phyloP scores from a whole-genome alignment of 257 asterid genomes.

The Linderniella brevidens region DNA sequence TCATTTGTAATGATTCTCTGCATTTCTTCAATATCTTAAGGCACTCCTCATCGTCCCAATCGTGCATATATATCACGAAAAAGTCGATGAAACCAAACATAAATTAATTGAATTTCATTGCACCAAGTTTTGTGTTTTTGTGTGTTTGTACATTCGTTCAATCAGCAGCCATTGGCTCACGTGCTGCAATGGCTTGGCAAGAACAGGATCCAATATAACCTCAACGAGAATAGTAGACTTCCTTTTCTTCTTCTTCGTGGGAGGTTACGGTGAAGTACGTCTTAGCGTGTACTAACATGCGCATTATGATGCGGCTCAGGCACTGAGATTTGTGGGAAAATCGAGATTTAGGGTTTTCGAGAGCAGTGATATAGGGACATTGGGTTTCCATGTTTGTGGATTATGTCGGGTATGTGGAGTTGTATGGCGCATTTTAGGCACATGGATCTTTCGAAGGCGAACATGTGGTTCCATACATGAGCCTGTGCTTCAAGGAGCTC shows the following conservation, averaged over 20 bases:
- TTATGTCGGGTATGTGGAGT: slow-evolving; percentile 8
- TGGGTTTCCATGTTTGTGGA: slow-evolving; percentile 9
- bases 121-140: no score
- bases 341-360: slow-evolving; percentile 1
- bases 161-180: slow-evolving; percentile 10
- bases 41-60: slow-evolving; percentile 12
- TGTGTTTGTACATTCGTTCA: no score
- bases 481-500: slow-evolving; percentile 9
- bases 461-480: slow-evolving; percentile 11
- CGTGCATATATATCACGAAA: slow-evolving; percentile 4
- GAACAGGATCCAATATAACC: neutral
- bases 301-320: slow-evolving; percentile 9
- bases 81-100: no score
- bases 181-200: slow-evolving; percentile 5
- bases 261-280: slow-evolving; percentile 1
- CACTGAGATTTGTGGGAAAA: neutral
- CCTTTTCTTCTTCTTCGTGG: neutral
- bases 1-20: slow-evolving; percentile 6
- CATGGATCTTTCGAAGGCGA: slow-evolving; percentile 10
- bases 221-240: slow-evolving; percentile 6
- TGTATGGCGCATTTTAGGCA: slow-evolving; percentile 9
- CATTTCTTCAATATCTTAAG: slow-evolving; percentile 8
- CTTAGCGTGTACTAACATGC: slow-evolving; percentile 9
- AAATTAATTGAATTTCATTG: neutral
- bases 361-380: slow-evolving; percentile 8